Evolutionary conservation across 306 rosid genomes (phyloP).

Genomic region (Geum urbanum): DNA sequence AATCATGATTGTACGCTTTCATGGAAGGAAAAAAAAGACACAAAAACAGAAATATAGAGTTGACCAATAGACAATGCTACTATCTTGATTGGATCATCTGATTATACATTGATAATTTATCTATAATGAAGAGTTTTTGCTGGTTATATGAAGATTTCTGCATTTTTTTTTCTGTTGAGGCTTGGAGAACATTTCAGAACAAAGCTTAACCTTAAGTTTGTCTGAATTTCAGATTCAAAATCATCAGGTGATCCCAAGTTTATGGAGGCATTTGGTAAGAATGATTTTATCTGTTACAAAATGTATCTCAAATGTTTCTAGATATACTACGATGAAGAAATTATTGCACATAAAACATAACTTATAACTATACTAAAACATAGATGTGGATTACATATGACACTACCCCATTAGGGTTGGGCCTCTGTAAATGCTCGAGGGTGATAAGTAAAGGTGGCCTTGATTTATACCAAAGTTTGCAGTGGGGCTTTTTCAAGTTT

Average conservation of each 20-base stretch:
- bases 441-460: background rate
- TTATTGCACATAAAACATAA: background rate
- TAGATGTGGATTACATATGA: background rate
- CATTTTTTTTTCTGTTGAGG: background rate
- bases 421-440: background rate
- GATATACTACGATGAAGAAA: conserved; percentile 11
- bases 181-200: conserved; percentile 12
- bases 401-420: background rate
- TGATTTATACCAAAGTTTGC: background rate
- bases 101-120: no score
- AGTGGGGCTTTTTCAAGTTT: no score
- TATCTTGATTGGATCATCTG: no score
- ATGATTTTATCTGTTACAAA: conserved; percentile 18
- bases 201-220: conserved; percentile 20
- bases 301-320: conserved; percentile 8
- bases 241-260: conserved; percentile 70
- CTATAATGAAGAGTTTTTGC: no score
- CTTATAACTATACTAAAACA: background rate
- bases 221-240: conserved; percentile 72
- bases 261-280: conserved; percentile 80
- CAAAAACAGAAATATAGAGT: no score
- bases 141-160: background rate
- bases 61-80: no score
- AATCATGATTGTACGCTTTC: background rate
- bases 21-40: background rate